A percentile compares a stretch with the other conserved stretches of the same genome.
Evolutionary conservation across 306 rosid genomes (phyloP).

Genomic region (Dryas drummondii): DNA sequence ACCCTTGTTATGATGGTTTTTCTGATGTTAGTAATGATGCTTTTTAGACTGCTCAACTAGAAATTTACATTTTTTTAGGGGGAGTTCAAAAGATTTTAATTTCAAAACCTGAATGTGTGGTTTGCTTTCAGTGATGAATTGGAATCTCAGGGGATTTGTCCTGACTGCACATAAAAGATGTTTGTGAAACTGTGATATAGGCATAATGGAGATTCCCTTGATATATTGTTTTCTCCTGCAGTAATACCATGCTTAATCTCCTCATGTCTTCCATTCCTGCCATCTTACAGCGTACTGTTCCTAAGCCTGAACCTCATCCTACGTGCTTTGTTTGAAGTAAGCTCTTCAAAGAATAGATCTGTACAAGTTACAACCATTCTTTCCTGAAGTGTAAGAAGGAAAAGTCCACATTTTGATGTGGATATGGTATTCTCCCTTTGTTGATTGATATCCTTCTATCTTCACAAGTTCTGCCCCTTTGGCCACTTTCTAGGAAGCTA

Average conservation of each 20-base stretch:
- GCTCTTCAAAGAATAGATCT: neutral
- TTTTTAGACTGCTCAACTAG: neutral
- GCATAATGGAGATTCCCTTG: neutral
- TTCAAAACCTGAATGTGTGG: neutral
- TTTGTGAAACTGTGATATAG: neutral
- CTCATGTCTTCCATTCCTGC: neutral
- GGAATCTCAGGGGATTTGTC: neutral
- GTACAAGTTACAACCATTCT: neutral
- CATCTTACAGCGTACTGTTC: neutral
- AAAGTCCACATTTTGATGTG: slow-evolving; percentile 20
- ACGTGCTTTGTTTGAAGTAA: slow-evolving; percentile 1
- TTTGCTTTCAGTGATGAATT: neutral
- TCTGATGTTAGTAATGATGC: neutral
- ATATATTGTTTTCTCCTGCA: neutral
- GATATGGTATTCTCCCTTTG: slow-evolving; percentile 2
- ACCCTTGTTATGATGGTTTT: neutral
- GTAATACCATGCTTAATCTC: neutral
- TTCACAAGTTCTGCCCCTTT: slow-evolving; percentile 25
- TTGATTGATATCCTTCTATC: neutral
- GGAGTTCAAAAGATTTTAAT: neutral
- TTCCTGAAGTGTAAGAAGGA: neutral
- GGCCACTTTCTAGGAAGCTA: slow-evolving; percentile 10
- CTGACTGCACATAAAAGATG: neutral
- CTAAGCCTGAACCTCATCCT: neutral
- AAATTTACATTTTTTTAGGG: neutral